Evolutionary conservation across 441 rosid species (phyloP).

Genomic region (Cnidoscolus chayamansa): DNA sequence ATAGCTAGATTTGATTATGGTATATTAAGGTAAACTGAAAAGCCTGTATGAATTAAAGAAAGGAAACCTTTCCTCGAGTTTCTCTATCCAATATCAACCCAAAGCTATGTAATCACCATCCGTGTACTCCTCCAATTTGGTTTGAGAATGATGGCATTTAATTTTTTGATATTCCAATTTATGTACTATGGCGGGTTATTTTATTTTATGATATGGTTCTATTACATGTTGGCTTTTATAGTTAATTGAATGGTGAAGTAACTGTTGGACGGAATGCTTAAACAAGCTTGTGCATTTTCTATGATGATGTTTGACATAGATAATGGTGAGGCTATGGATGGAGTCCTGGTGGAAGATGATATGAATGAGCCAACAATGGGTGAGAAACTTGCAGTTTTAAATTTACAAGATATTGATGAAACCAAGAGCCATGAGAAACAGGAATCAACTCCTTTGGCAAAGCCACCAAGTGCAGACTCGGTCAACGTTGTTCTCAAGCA

Average conservation of each 20-base stretch:
- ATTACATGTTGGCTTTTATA: background rate
- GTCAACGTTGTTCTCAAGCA: slow-evolving; percentile 77
- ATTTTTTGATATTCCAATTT: background rate
- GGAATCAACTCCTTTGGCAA: slow-evolving; percentile 35
- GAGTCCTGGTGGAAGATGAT: slow-evolving; percentile 58
- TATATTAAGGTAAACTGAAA: background rate
- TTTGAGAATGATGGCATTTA: background rate
- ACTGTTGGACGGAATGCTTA: background rate
- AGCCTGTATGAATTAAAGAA: background rate
- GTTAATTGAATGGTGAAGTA: background rate
- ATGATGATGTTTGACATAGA: slow-evolving; percentile 34
- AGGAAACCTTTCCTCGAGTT: background rate
- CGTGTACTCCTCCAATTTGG: background rate
- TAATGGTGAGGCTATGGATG: slow-evolving; percentile 55
- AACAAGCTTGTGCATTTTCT: slow-evolving; percentile 13
- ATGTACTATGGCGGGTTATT: background rate
- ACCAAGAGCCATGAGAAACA: slow-evolving; percentile 27
- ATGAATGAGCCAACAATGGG: slow-evolving; percentile 87
- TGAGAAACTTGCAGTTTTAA: slow-evolving; percentile 68
- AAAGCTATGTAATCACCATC: background rate
- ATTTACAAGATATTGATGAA: slow-evolving; percentile 38
- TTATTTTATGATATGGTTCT: background rate
- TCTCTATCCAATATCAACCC: background rate
- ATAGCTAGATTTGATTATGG: background rate
- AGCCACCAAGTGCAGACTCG: slow-evolving; percentile 86